A percentile compares a stretch with the other conserved stretches of the same genome.
Conservation (phyloP, 257 asterid genomes). For the Phtheirospermum japonicum region DNA sequence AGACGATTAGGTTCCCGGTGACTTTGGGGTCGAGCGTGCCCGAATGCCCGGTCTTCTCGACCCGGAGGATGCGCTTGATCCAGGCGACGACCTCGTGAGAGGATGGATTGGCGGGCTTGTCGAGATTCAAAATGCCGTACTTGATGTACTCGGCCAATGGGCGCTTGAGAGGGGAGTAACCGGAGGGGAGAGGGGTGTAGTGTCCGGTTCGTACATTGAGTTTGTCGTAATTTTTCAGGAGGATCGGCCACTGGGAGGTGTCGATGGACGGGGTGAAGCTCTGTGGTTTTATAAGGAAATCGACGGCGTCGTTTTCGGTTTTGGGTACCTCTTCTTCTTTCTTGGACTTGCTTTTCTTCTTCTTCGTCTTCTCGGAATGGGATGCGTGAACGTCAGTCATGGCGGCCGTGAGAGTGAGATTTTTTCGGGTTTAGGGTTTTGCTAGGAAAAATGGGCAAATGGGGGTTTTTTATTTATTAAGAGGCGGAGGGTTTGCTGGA, state of each 20-base stretch:
- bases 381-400: slow-evolving; percentile 68
- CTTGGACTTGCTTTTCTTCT: slow-evolving; percentile 51
- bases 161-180: slow-evolving; percentile 80
- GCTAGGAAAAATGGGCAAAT: not conserved
- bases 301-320: slow-evolving; percentile 31
- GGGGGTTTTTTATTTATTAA: slow-evolving; percentile 9
- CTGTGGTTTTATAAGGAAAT: slow-evolving; percentile 77
- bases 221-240: slow-evolving; percentile 79
- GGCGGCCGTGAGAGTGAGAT: slow-evolving; percentile 25
- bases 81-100: slow-evolving; percentile 97
- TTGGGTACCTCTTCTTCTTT: slow-evolving; percentile 25
- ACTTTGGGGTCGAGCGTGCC: slow-evolving; percentile 95
- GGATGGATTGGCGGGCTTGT: slow-evolving; percentile 87
- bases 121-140: slow-evolving; percentile 79
- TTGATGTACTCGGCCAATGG: slow-evolving; percentile 73
- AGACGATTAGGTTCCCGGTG: slow-evolving; percentile 87
- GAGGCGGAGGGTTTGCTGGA: slow-evolving; percentile 28
- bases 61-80: slow-evolving; percentile 82
- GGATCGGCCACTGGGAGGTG: slow-evolving; percentile 93
- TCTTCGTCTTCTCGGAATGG: slow-evolving; percentile 66
- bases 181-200: slow-evolving; percentile 89
- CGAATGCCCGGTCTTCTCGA: slow-evolving; percentile 92
- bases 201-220: slow-evolving; percentile 88
- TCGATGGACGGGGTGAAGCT: slow-evolving; percentile 70
- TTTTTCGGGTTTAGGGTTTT: slow-evolving; percentile 16